A percentile compares a stretch with the other conserved stretches of the same genome.
Evolutionary conservation across 2,329 filamentous ascomycete species (phyloP).

Genomic region (Blastomyces gilchristii): DNA sequence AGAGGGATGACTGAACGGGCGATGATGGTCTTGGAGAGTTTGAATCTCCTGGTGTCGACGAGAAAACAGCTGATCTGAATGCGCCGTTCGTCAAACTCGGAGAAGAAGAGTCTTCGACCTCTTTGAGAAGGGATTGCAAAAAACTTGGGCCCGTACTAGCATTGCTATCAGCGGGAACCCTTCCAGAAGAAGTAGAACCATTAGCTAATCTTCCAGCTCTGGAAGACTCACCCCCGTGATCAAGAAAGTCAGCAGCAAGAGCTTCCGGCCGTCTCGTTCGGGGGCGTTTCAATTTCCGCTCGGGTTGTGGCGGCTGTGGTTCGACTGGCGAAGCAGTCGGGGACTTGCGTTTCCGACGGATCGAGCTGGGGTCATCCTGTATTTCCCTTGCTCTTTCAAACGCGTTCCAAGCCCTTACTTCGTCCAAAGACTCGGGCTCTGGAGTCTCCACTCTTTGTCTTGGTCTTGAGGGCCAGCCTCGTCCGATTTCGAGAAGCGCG

Average conservation of each 20-base stretch:
- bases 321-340: conserved; percentile 61
- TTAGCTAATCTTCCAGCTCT: conserved; percentile 24
- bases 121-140: conserved; percentile 73
- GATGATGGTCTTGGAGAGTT: conserved; percentile 22
- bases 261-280: conserved; percentile 60
- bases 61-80: conserved; percentile 24
- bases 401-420: conserved; percentile 77
- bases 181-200: conserved; percentile 19
- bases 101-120: conserved; percentile 56
- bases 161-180: conserved; percentile 11
- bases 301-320: conserved; percentile 54
- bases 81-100: conserved; percentile 23
- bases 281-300: conserved; percentile 78
- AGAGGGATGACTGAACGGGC: conserved; percentile 37
- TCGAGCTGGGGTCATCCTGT: conserved; percentile 37
- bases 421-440: conserved; percentile 65
- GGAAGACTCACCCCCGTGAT: conserved; percentile 29
- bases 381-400: conserved; percentile 74
- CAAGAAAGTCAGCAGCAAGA: conserved; percentile 32
- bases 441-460: conserved; percentile 35
- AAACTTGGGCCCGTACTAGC: conserved; percentile 58
- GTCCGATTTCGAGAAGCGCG: conserved; percentile 46
- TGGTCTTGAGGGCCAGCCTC: conserved; percentile 33
- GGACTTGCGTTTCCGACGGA: conserved; percentile 63
- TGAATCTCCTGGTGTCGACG: conserved; percentile 28